A percentile compares a stretch with the other conserved stretches of the same genome.
Conservation (phyloP, 176 grass and related monocot species). For the Hordeum vulgare region MorexV3_pseudomolecules_assembly NC_058524.1:18869868-18870367, state of each 20-base stretch:
- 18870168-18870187: conserved; percentile 61
- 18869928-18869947: not conserved
- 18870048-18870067: conserved; percentile 67
- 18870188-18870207: conserved; percentile 44
- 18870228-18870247: conserved; percentile 86
- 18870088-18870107: conserved; percentile 52
- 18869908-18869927: not conserved
- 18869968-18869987: conserved; percentile 52
- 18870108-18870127: conserved; percentile 1
- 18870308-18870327: not conserved
- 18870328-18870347: conserved; percentile 89
- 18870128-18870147: not conserved
- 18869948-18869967: conserved; percentile 41
- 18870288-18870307: not conserved
- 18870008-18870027: conserved; percentile 84
- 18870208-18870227: conserved; percentile 49
- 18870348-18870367: conserved; percentile 74
- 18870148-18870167: not conserved
- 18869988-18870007: conserved; percentile 61
- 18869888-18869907: conserved; percentile 7
- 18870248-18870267: conserved; percentile 21
- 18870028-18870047: conserved; percentile 59
- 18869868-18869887: conserved; percentile 88
- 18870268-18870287: not conserved
- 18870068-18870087: conserved; percentile 61